Percentiles rank a stretch among this genome's conserved stretches.
Evolutionary conservation across 352 stramenopile species (phyloP).

Genomic region (Phytophthora macrochlamydospora): DNA sequence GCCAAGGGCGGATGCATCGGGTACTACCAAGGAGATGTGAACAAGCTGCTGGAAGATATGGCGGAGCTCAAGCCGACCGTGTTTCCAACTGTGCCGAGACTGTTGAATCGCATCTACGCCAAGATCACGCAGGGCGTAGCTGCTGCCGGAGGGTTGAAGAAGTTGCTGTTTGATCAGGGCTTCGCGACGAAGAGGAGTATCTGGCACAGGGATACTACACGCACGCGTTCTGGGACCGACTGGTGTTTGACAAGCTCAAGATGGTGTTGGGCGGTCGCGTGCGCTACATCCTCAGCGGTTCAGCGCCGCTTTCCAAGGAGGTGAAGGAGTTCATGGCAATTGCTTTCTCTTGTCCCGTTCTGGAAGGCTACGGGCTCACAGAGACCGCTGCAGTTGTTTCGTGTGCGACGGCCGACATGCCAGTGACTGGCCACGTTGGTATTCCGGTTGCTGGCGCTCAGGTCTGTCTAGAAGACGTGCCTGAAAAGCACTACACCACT

Average conservation of each 20-base stretch:
- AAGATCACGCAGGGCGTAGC: conserved; percentile 83
- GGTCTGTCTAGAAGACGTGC: conserved; percentile 92
- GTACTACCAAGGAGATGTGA: conserved; percentile 92
- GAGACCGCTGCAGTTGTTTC: conserved; percentile 90
- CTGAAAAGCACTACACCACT: conserved; percentile 94
- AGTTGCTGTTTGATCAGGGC: conserved; percentile 89
- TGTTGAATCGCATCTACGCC: conserved; percentile 96
- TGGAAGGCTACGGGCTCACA: conserved; percentile 95
- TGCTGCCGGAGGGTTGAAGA: conserved; percentile 86
- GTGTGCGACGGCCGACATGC: conserved; percentile 51
- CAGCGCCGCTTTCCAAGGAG: conserved; percentile 87
- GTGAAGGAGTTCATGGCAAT: conserved; percentile 95
- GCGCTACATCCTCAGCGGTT: conserved; percentile 92
- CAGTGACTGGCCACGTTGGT: conserved; percentile 87
- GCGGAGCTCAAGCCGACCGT: conserved; percentile 89
- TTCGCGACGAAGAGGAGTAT: conserved; percentile 77
- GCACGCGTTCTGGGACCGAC: conserved; percentile 88
- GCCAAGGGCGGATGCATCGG: conserved; percentile 82
- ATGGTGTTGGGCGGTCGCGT: conserved; percentile 87
- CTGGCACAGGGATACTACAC: conserved; percentile 45
- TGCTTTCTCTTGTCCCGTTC: conserved; percentile 85
- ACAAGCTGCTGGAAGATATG: conserved; percentile 92
- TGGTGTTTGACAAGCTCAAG: conserved; percentile 96
- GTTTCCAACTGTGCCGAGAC: conserved; percentile 92
- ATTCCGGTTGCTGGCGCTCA: conserved; percentile 83